phyloP scores from a whole-genome alignment of 2,329 filamentous ascomycete genomes.

The Aspergillus persii region DNA sequence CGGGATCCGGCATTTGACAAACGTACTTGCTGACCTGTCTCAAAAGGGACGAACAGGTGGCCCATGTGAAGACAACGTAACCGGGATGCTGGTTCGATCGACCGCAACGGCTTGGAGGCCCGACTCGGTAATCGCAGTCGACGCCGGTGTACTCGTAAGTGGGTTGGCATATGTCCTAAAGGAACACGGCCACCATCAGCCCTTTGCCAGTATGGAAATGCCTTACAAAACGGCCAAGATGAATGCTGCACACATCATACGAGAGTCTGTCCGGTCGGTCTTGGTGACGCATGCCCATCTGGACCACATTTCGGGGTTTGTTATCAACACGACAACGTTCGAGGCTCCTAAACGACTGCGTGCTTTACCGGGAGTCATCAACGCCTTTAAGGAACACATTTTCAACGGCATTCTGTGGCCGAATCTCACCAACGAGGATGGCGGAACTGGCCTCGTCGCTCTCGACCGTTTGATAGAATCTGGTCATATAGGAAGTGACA shows the following conservation, averaged over 20 bases:
- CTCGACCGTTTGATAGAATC: constrained; percentile 87
- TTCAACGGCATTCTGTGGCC: constrained; percentile 99
- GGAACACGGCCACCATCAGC: constrained; percentile 51
- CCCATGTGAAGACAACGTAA: constrained; percentile 84
- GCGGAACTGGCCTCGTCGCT: constrained; percentile 86
- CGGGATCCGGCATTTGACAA: constrained; percentile 18
- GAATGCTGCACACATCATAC: constrained; percentile 78
- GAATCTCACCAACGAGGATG: constrained; percentile 93
- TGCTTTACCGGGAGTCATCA: constrained; percentile 82
- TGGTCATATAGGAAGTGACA: constrained; percentile 76
- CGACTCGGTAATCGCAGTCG: constrained; percentile 84
- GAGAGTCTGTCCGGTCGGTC: constrained; percentile 78
- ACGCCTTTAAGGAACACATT: constrained; percentile 87
- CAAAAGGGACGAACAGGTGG: constrained; percentile 82
- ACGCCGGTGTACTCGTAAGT: constrained; percentile 85
- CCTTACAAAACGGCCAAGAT: constrained; percentile 65
- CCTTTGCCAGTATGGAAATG: constrained; percentile 76
- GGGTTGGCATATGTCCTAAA: constrained; percentile 79
- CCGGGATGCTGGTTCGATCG: constrained; percentile 84
- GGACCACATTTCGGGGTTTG: constrained; percentile 87
- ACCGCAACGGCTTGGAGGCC: constrained; percentile 74
- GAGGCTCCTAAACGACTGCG: constrained; percentile 84
- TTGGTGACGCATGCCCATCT: constrained; percentile 97
- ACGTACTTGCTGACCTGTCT: constrained; percentile 25
- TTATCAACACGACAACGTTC: constrained; percentile 87